Conservation (phyloP, 345 rosid genomes). For the Gossypium arboreum region DNA sequence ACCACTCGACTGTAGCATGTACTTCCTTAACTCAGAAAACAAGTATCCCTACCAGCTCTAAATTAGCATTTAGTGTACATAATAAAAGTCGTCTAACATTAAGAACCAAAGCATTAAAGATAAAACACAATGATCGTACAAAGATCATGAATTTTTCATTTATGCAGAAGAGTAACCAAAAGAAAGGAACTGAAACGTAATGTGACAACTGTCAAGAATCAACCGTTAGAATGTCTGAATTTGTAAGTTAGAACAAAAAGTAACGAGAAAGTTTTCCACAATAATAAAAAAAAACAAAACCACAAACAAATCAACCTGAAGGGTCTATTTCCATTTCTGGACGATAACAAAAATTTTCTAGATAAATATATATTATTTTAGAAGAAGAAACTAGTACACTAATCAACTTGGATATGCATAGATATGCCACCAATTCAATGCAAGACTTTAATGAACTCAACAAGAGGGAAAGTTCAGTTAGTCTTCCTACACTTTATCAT, state of each 20-base stretch:
- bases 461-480: not conserved
- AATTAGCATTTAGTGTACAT: not conserved
- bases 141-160: not conserved
- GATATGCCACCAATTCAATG: not conserved
- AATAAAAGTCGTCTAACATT: not conserved
- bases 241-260: not conserved
- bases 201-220: not conserved
- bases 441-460: not conserved
- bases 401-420: not conserved
- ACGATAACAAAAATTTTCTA: not conserved
- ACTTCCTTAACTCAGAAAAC: conserved; percentile 4
- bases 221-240: not conserved
- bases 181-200: not conserved
- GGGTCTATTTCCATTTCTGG: not conserved
- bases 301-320: not conserved
- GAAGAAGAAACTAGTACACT: not conserved
- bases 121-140: not conserved
- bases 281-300: not conserved
- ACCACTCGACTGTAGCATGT: not conserved
- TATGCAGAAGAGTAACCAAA: conserved; percentile 1
- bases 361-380: not conserved
- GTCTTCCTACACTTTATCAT: not conserved
- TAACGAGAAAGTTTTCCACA: not conserved
- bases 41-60: not conserved
- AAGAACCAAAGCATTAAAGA: conserved; percentile 1